phyloP scores from a whole-genome alignment of 2,329 filamentous ascomycete species.

The Dendryphion nanum region DNA sequence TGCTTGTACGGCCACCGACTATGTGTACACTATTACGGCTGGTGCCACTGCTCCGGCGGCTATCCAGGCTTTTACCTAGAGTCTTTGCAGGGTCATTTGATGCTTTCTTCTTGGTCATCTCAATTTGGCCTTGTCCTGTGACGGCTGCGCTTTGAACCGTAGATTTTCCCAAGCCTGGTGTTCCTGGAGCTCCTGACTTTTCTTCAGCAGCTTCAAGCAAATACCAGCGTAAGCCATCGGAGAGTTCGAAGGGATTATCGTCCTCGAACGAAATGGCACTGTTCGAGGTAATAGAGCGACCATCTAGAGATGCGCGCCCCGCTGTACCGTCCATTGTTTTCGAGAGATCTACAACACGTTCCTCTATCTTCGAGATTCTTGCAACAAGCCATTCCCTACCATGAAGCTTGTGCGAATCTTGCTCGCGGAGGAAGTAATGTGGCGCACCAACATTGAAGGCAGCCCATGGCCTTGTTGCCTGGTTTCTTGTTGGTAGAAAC shows the following conservation, averaged over 20 bases:
- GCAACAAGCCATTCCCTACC: slow-evolving; percentile 95
- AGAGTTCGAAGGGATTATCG: slow-evolving; percentile 95
- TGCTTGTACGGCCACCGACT: slow-evolving; percentile 24
- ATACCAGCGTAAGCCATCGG: slow-evolving; percentile 94
- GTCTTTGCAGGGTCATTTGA: slow-evolving; percentile 50
- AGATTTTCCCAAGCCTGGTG: slow-evolving; percentile 85
- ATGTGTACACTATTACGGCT: slow-evolving; percentile 70
- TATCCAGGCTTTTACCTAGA: slow-evolving; percentile 82
- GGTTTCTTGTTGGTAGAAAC: slow-evolving; percentile 91
- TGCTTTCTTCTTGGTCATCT: slow-evolving; percentile 44
- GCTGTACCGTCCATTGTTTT: slow-evolving; percentile 62
- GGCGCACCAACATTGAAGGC: slow-evolving; percentile 98
- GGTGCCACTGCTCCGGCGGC: slow-evolving; percentile 80
- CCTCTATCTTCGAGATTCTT: slow-evolving; percentile 85
- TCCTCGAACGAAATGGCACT: slow-evolving; percentile 64
- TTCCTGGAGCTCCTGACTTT: slow-evolving; percentile 83
- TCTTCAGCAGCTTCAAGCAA: slow-evolving; percentile 91
- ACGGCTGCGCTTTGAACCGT: slow-evolving; percentile 87
- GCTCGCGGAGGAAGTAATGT: slow-evolving; percentile 93
- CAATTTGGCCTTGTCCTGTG: slow-evolving; percentile 72
- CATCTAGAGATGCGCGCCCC: slow-evolving; percentile 44
- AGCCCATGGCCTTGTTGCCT: slow-evolving; percentile 92
- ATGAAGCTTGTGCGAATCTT: slow-evolving; percentile 80
- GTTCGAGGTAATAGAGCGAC: slow-evolving; percentile 52
- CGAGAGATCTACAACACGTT: slow-evolving; percentile 88